phyloP scores from a whole-genome alignment of 257 asterid species.

The Oldenlandia corymbosa region DNA sequence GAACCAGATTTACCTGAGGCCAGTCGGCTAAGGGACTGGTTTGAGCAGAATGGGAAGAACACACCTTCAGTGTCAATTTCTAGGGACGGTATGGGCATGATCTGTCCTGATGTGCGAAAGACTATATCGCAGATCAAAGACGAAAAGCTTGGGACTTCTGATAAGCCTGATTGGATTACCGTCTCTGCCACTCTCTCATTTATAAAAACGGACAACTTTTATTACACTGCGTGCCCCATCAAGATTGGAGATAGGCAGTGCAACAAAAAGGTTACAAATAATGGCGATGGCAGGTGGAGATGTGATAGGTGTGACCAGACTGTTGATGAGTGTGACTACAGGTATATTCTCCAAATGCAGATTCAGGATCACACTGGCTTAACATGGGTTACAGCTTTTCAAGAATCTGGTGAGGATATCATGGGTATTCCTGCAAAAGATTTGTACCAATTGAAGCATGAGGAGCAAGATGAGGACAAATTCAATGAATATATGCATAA shows the following conservation, averaged over 20 bases:
- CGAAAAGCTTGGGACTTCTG: slow-evolving; percentile 78
- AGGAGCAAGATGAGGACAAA: slow-evolving; percentile 76
- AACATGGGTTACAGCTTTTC: slow-evolving; percentile 87
- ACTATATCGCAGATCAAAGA: slow-evolving; percentile 82
- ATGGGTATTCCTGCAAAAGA: slow-evolving; percentile 83
- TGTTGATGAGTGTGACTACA: slow-evolving; percentile 72
- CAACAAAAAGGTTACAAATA: slow-evolving; percentile 72
- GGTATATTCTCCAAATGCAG: slow-evolving; percentile 82
- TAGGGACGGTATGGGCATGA: slow-evolving; percentile 42
- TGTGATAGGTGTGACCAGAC: slow-evolving; percentile 72
- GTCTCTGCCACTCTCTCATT: slow-evolving; percentile 59
- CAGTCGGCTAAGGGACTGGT: slow-evolving; percentile 60
- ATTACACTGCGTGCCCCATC: slow-evolving; percentile 75
- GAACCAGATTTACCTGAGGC: slow-evolving; percentile 89
- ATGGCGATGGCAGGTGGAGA: slow-evolving; percentile 86
- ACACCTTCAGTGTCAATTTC: slow-evolving; percentile 57
- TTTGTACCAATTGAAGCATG: slow-evolving; percentile 57
- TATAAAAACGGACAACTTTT: slow-evolving; percentile 61
- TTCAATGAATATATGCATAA: slow-evolving; percentile 46
- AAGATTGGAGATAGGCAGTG: slow-evolving; percentile 79
- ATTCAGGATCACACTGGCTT: slow-evolving; percentile 93
- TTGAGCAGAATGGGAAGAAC: slow-evolving; percentile 62
- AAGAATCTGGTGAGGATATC: slow-evolving; percentile 78
- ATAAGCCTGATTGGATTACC: slow-evolving; percentile 88
- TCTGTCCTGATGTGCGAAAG: slow-evolving; percentile 60